These are phyloP conservation scores for Cocos nucifera DNA, from an alignment of 176 grass and related monocot species.

Conservation along the genomic window DNA sequence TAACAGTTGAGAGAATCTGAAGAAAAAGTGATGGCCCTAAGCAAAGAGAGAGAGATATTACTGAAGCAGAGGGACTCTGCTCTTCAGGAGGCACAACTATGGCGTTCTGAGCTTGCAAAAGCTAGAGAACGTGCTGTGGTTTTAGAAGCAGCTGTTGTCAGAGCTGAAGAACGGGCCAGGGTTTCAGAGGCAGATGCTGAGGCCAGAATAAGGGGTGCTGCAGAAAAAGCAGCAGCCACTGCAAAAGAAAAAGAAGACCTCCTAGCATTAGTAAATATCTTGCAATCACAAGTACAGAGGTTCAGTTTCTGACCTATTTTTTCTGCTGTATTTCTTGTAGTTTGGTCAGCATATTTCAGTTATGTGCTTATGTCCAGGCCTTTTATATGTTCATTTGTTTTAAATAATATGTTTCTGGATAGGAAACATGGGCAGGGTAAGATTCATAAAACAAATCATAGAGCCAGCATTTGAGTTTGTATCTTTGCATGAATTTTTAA, in stretches of 20 bases:
- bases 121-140: conserved; percentile 83
- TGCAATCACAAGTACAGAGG: conserved; percentile 91
- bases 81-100: conserved; percentile 74
- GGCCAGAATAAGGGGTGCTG: conserved; percentile 52
- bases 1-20: conserved; percentile 65
- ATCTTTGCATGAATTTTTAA: no score
- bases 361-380: no score
- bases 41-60: conserved; percentile 68
- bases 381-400: no score
- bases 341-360: no score
- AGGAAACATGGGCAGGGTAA: no score
- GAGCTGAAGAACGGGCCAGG: conserved; percentile 76
- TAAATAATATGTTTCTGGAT: no score
- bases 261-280: conserved; percentile 45
- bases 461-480: no score
- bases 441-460: no score
- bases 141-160: conserved; percentile 74
- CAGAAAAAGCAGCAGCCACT: conserved; percentile 42
- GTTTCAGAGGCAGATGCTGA: conserved; percentile 52
- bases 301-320: conserved; percentile 12
- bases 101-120: conserved; percentile 92
- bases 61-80: conserved; percentile 77
- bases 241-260: conserved; percentile 76
- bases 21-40: conserved; percentile 60
- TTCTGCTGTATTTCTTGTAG: no score